A percentile compares a stretch with the other conserved stretches of the same genome.
phyloP scores from a whole-genome alignment of 2,329 filamentous ascomycete species.

The Claviceps quebecensis region DNA sequence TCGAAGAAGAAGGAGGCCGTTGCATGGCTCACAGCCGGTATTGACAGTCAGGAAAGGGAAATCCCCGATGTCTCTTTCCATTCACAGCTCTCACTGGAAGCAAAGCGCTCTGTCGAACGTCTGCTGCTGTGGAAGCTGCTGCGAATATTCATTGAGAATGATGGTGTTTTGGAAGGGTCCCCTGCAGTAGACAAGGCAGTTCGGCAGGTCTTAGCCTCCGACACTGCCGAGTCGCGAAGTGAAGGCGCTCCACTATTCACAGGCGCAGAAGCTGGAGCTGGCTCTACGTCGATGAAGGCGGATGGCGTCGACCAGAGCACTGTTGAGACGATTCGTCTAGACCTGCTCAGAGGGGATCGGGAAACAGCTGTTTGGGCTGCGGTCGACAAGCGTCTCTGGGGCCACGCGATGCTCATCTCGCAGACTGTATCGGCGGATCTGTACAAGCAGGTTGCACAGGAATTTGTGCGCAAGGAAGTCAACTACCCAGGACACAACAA shows the following conservation, averaged over 20 bases:
- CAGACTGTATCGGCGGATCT: slow-evolving; percentile 63
- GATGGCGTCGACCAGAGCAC: slow-evolving; percentile 58
- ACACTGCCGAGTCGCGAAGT: slow-evolving; percentile 8
- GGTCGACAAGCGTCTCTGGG: slow-evolving; percentile 88
- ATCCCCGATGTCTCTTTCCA: slow-evolving; percentile 34
- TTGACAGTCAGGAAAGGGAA: slow-evolving; percentile 55
- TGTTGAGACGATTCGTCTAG: slow-evolving; percentile 57
- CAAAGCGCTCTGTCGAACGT: slow-evolving; percentile 66
- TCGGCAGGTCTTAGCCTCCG: slow-evolving; percentile 57
- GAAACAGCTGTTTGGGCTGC: slow-evolving; percentile 90
- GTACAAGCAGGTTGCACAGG: slow-evolving; percentile 87
- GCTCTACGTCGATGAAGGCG: slow-evolving; percentile 28
- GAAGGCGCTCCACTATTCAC: slow-evolving; percentile 11
- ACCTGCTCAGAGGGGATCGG: slow-evolving; percentile 66
- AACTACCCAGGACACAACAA: slow-evolving; percentile 67
- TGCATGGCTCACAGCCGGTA: slow-evolving; percentile 64
- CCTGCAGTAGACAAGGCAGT: slow-evolving; percentile 60
- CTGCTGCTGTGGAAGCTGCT: slow-evolving; percentile 79
- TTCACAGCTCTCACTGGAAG: slow-evolving; percentile 39
- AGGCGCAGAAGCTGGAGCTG: slow-evolving; percentile 13
- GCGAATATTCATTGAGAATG: slow-evolving; percentile 68
- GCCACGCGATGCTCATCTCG: slow-evolving; percentile 85
- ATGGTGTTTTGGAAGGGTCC: slow-evolving; percentile 66
- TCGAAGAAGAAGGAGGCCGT: slow-evolving; percentile 90
- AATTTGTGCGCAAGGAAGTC: slow-evolving; percentile 91